Evolutionary conservation across 148 eudicot genomes (phyloP).

Genomic region (Rhododendron simsii): DNA sequence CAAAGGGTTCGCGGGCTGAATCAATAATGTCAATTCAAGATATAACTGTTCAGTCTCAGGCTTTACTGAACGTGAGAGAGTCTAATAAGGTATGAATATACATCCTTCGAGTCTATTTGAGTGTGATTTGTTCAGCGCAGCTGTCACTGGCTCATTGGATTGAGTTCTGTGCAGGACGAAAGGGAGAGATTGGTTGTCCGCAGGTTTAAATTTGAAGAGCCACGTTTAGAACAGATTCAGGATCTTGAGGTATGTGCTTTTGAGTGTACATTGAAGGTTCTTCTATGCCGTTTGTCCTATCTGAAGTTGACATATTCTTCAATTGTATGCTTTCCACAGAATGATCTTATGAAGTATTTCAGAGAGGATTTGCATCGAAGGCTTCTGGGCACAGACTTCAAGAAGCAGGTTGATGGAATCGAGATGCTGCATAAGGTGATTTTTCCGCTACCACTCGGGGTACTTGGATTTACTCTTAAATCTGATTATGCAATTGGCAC

Average conservation of each 20-base stretch:
- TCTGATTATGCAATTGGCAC: conserved; percentile 14
- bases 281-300: neutral
- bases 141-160: conserved; percentile 6
- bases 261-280: neutral
- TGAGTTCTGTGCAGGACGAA: conserved; percentile 59
- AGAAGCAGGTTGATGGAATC: conserved; percentile 95
- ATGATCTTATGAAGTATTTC: conserved; percentile 70
- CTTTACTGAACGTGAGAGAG: conserved; percentile 74
- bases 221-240: conserved; percentile 89
- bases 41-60: conserved; percentile 76
- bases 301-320: neutral
- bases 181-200: conserved; percentile 92
- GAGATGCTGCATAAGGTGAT: conserved; percentile 91
- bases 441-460: conserved; percentile 2
- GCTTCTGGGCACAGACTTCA: conserved; percentile 89
- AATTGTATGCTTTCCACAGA: conserved; percentile 36
- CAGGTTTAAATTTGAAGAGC: conserved; percentile 93
- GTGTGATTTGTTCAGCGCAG: neutral
- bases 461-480: neutral
- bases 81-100: conserved; percentile 69
- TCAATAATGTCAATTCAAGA: conserved; percentile 80
- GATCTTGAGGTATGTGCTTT: conserved; percentile 81
- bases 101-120: neutral
- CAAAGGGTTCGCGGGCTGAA: conserved; percentile 71
- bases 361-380: conserved; percentile 86